Base-by-base conservation (phyloP, 169 alveolate species). In the Plasmodium inui region DNA sequence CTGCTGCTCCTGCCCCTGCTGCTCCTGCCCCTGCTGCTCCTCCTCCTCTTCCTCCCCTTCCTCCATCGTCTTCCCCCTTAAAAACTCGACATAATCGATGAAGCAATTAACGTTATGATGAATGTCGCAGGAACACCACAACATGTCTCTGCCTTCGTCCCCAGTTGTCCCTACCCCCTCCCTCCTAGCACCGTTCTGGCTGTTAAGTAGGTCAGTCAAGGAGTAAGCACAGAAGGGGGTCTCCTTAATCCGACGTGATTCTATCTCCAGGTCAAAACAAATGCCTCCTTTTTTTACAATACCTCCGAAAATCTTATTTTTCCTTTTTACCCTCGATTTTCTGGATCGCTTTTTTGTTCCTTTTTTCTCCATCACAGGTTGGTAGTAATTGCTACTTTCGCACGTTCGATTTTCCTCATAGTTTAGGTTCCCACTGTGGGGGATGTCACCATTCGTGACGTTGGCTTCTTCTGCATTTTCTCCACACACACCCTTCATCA, bases 171-270 rank as follows among this genome's bases (percentile, higher is more conserved):
- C 3, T n/a, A 17, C 19, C 9, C 37, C 32, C n/a, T 76, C 34
- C 79, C 79, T 74, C 39, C 79, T 85, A 26, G 34, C 28, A 0
- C 28, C 39, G 30, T 53, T 57, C 1, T 32, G 67, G 61, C 39
- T 73, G 3, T 22, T 85, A 46, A 44, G 80, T 74, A 85, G 53
- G 41, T 85, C 93, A 0, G 37, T 53, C 37, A 85, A 30, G 0
- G 93, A 73, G 61, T 85, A 85, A 0, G 79, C 61, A 39, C 93
- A 85, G 14, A 85, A 17, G 61, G 93, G 93, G 2, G 93, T 85
- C 61, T 55, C 37, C 79, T 85, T 85, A 85, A 85, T 85, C 7
- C 93, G 10, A 19, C 61, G 34, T 6, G 93, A 17, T 74, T 85
- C 93, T 7, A 73, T n/a, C 17, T 85, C 93, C 79, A 85, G 22